These are phyloP conservation scores for Penicillium subrubescens DNA, from an alignment of 495 filamentous ascomycete species.

Conservation along the genomic window DNA sequence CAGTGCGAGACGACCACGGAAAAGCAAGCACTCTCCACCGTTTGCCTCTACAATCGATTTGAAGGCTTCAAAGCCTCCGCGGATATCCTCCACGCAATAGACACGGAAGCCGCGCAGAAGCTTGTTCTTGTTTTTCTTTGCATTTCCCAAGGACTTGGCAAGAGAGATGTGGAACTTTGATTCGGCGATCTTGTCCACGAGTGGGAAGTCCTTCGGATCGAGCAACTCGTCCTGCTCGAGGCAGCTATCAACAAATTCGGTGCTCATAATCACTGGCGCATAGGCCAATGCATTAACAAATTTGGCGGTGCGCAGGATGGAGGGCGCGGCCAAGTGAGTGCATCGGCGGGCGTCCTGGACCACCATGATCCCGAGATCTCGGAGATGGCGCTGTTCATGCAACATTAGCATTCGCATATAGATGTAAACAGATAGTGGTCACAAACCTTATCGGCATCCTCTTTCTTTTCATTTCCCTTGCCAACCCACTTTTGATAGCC, in stretches of 20 bases:
- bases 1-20: conserved; percentile 67
- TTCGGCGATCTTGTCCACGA: conserved; percentile 73
- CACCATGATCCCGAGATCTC: conserved; percentile 79
- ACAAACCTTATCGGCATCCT: conserved; percentile 79
- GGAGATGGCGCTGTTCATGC: conserved; percentile 69
- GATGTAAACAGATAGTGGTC: background rate
- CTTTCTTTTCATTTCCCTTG: conserved; percentile 63
- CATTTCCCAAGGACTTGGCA: conserved; percentile 62
- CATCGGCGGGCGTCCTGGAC: conserved; percentile 72
- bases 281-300: conserved; percentile 85
- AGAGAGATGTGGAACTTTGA: conserved; percentile 68
- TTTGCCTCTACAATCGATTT: conserved; percentile 83
- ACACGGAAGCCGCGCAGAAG: conserved; percentile 74
- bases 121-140: conserved; percentile 71
- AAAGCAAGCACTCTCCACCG: conserved; percentile 79
- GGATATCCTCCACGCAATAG: conserved; percentile 76
- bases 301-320: conserved; percentile 85
- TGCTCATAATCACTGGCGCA: conserved; percentile 71
- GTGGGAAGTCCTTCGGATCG: conserved; percentile 59
- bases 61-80: conserved; percentile 80
- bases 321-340: conserved; percentile 85
- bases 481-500: conserved; percentile 77
- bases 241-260: conserved; percentile 77
- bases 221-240: conserved; percentile 63
- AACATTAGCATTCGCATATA: conserved; percentile 23